Evolutionary conservation across 169 alveolate species (phyloP).

Genomic region (Blepharisma undulans): DNA sequence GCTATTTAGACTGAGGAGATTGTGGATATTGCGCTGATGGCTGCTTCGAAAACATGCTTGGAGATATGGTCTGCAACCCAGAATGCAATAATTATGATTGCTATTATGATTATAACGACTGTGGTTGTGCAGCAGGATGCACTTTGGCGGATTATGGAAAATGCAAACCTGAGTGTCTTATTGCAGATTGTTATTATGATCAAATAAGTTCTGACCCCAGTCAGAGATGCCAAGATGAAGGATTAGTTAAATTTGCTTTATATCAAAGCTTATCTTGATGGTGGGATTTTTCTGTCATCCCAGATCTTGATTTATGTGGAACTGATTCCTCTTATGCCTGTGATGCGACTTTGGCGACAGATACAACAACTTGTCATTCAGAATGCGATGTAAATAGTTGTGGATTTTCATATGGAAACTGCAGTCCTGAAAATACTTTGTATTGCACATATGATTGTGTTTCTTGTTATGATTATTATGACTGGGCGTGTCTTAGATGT

Average conservation of each 20-base stretch:
- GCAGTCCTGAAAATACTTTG: too few relatives aligned
- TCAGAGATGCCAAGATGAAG: neutral
- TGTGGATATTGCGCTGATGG: slow-evolving; percentile 30
- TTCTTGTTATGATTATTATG: too few relatives aligned
- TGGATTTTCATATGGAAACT: too few relatives aligned
- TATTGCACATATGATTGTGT: too few relatives aligned
- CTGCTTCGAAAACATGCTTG: neutral
- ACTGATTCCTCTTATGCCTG: too few relatives aligned
- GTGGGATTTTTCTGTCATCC: too few relatives aligned
- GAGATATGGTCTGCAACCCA: neutral
- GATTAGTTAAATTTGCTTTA: neutral
- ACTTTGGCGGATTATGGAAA: neutral
- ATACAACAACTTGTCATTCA: too few relatives aligned
- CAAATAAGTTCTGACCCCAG: neutral
- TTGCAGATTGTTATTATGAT: neutral
- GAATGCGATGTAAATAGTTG: too few relatives aligned
- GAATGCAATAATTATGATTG: slow-evolving; percentile 5
- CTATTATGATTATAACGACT: neutral
- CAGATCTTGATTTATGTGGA: too few relatives aligned
- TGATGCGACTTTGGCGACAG: too few relatives aligned
- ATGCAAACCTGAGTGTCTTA: neutral
- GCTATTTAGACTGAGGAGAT: slow-evolving; percentile 6
- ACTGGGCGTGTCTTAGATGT: too few relatives aligned
- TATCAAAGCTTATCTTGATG: neutral
- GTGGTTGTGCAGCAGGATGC: slow-evolving; percentile 21